Base-by-base conservation (phyloP, 495 filamentous ascomycete species). In the Friedmanniomyces simplex region DNA sequence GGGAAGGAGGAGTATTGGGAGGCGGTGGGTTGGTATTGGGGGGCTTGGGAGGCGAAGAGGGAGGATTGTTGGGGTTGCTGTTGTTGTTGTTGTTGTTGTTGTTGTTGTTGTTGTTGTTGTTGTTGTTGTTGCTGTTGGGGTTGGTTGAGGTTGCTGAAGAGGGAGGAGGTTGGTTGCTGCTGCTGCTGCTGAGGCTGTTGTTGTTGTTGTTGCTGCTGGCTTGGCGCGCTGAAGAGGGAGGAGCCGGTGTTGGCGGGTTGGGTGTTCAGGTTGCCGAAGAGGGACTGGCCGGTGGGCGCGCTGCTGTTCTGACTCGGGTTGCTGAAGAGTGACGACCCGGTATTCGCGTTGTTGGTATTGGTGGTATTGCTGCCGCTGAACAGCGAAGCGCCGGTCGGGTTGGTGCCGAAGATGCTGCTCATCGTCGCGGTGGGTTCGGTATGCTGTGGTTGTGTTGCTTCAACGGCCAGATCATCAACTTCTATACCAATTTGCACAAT, bases 191-290 rank as follows among this genome's bases (percentile, higher is more conserved):
- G 39, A 3, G 32, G 49, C 11, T 26, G 49, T 6, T 20, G n/a
- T 11, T 2, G 30, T 14, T 52, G 49, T 52, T 52, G 26, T 32
- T 30, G 54, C 22, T 55, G 60, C 52, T 43, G 63, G 55, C 34
- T 52, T 43, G 57, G 52, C 50, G 59, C 20, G 18, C 53, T 39
- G 34, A 54, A 54, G 32, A 54, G 52, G 18, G 22, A 24, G 26
- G 13, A 14, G 18, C 14, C 24, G 24, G 16, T 54, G 32, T 39
- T 49, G 42, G 68, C 68, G 43, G 74, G 75, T 61, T 77, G 73
- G 52, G 75, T 74, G 26, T 67, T 65, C 57, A 71, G 69, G 30
- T 68, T 53, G 52, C 72, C 74, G 60, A 79, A 79, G 20, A 78
- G 60, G 52, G 50, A 52, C n/a, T 14, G n/a, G 6, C 50, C 50